Evolutionary conservation across 2,329 filamentous ascomycete genomes (phyloP).

Genomic region (Ascocoryne sarcoides): DNA sequence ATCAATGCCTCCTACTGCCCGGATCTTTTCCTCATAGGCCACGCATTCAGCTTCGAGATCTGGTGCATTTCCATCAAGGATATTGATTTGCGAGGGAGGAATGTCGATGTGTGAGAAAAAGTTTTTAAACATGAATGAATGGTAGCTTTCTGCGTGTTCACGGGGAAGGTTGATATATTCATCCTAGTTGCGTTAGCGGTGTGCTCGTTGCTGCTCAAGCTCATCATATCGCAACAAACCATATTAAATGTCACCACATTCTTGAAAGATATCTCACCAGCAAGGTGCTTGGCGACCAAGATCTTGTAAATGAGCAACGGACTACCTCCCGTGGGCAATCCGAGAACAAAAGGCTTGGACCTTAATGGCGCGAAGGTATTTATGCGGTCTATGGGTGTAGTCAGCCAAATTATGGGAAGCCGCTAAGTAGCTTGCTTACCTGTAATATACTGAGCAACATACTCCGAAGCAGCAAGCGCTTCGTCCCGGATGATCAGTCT

Average conservation of each 20-base stretch:
- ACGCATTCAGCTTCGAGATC: slow-evolving; percentile 71
- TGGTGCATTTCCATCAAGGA: slow-evolving; percentile 70
- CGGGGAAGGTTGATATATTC: slow-evolving; percentile 79
- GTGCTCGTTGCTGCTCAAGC: no score
- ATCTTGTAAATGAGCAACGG: slow-evolving; percentile 70
- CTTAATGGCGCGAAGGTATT: slow-evolving; percentile 65
- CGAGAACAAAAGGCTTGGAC: slow-evolving; percentile 69
- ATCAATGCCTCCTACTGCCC: slow-evolving; percentile 67
- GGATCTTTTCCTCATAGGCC: slow-evolving; percentile 72
- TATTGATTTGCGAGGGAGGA: slow-evolving; percentile 72
- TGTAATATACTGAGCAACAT: slow-evolving; percentile 76
- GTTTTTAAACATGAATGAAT: slow-evolving; percentile 89
- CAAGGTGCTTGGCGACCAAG: slow-evolving; percentile 63
- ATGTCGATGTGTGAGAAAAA: slow-evolving; percentile 84
- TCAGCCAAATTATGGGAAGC: slow-evolving; percentile 6
- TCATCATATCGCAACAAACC: no score
- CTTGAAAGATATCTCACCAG: slow-evolving; percentile 68
- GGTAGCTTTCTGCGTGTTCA: slow-evolving; percentile 78
- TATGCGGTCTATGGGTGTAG: slow-evolving; percentile 63
- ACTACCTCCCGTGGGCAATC: slow-evolving; percentile 74
- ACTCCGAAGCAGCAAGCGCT: slow-evolving; percentile 57
- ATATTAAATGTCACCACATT: slow-evolving; percentile 91
- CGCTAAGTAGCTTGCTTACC: slow-evolving; percentile 34
- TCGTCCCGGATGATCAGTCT: slow-evolving; percentile 77
- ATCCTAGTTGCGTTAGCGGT: slow-evolving; percentile 41